These are phyloP conservation scores for Fallopia convolvulus DNA, from an alignment of 148 eudicot genomes.

Conservation along the genomic window DNA sequence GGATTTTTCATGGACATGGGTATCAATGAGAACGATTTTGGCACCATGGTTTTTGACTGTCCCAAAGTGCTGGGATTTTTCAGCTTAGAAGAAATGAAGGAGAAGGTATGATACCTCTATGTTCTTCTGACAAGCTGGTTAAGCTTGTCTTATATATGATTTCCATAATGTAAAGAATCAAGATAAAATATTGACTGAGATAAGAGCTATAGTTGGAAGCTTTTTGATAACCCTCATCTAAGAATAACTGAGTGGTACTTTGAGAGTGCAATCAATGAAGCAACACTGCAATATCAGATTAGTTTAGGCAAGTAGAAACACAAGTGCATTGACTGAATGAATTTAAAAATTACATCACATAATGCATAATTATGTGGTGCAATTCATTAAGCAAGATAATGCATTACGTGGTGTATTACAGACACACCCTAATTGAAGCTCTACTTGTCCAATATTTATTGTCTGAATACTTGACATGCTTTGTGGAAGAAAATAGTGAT, in stretches of 20 bases:
- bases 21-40: conserved; percentile 79
- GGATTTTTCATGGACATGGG: conserved; percentile 80
- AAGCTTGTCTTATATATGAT: background rate
- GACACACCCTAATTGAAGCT: background rate
- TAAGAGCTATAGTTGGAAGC: background rate
- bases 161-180: background rate
- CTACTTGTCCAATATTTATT: background rate
- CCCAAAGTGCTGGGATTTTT: conserved; percentile 80
- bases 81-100: conserved; percentile 76
- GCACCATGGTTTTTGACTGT: conserved; percentile 90
- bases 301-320: background rate
- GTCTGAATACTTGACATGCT: background rate
- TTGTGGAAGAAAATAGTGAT: conserved; percentile 11
- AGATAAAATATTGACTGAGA: background rate
- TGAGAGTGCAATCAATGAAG: background rate
- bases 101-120: conserved; percentile 45
- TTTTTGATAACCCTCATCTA: background rate
- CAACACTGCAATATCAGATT: background rate
- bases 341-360: too few species aligned
- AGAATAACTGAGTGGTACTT: background rate
- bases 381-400: too few species aligned
- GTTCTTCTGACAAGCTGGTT: background rate
- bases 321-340: background rate
- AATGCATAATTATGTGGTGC: too few species aligned
- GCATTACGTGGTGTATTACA: too few species aligned